phyloP scores from a whole-genome alignment of 1,139 yeast genomes.

The Diutina scorzettiae region DNA sequence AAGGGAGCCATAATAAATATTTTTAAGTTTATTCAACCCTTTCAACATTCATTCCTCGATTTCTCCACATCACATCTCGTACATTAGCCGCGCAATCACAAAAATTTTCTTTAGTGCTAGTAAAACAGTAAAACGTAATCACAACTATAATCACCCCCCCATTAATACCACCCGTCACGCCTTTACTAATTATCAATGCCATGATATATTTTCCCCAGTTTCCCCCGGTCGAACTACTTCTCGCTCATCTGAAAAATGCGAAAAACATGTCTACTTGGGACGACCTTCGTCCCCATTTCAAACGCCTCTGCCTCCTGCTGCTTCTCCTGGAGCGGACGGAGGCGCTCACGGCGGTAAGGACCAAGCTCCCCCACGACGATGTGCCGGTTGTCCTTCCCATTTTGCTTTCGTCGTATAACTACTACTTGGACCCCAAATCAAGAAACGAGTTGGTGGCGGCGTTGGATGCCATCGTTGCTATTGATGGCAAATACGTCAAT shows the following conservation, averaged over 20 bases:
- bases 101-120: too few species aligned
- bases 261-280: conserved; percentile 6
- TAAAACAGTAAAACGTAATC: too few species aligned
- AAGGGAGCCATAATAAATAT: too few species aligned
- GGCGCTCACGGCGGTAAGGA: background rate
- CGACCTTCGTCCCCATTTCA: background rate
- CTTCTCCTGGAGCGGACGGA: background rate
- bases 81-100: too few species aligned
- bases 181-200: too few species aligned
- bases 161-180: too few species aligned
- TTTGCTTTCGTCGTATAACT: conserved; percentile 34
- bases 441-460: conserved; percentile 27
- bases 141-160: too few species aligned
- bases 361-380: background rate
- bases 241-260: background rate
- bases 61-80: too few species aligned
- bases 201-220: background rate
- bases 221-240: background rate
- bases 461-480: conserved; percentile 21
- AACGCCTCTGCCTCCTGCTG: background rate
- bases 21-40: too few species aligned
- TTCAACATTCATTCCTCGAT: too few species aligned
- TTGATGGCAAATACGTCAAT: conserved; percentile 21
- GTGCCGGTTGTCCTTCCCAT: conserved; percentile 8
- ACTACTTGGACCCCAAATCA: conserved; percentile 40